phyloP scores from a whole-genome alignment of 2,329 filamentous ascomycete species.

The Helicocarpus griseus region DNA sequence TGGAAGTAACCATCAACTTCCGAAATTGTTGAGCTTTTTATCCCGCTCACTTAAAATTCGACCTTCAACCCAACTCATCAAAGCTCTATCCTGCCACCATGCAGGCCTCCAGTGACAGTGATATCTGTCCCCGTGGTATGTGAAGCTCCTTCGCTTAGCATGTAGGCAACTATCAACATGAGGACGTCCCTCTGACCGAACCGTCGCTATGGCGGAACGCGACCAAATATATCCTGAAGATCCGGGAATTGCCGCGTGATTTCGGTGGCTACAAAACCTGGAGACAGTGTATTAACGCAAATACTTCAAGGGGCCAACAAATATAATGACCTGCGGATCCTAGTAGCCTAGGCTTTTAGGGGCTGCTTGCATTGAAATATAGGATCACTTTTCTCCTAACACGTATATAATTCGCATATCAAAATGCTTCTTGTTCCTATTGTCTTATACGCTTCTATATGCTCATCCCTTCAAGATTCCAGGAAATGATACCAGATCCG shows the following conservation, averaged over 20 bases:
- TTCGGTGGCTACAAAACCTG: constrained; percentile 15
- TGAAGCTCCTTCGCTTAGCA: constrained; percentile 34
- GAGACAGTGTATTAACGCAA: constrained; percentile 32
- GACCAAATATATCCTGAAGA: background rate
- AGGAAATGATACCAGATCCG: too few species aligned
- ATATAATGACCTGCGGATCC: constrained; percentile 20
- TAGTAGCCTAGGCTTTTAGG: constrained; percentile 32
- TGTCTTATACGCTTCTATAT: too few species aligned
- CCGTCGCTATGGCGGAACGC: background rate
- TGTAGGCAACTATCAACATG: background rate
- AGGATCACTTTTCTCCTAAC: too few species aligned
- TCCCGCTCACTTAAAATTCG: background rate
- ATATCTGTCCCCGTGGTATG: constrained; percentile 39
- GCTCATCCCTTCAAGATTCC: too few species aligned
- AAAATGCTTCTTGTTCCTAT: too few species aligned
- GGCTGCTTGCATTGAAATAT: constrained; percentile 36
- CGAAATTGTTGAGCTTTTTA: too few species aligned
- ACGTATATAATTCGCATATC: too few species aligned
- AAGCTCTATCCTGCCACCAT: constrained; percentile 26
- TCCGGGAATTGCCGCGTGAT: background rate
- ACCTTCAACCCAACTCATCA: background rate
- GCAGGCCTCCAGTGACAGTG: constrained; percentile 36
- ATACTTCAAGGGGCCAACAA: constrained; percentile 29
- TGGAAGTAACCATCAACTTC: too few species aligned
- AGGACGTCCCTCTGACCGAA: constrained; percentile 1